Evolutionary conservation across 208 protist species (phyloP), one percentile per base, ranked within the genome.

Genomic region (Leishmania arabica): DNA sequence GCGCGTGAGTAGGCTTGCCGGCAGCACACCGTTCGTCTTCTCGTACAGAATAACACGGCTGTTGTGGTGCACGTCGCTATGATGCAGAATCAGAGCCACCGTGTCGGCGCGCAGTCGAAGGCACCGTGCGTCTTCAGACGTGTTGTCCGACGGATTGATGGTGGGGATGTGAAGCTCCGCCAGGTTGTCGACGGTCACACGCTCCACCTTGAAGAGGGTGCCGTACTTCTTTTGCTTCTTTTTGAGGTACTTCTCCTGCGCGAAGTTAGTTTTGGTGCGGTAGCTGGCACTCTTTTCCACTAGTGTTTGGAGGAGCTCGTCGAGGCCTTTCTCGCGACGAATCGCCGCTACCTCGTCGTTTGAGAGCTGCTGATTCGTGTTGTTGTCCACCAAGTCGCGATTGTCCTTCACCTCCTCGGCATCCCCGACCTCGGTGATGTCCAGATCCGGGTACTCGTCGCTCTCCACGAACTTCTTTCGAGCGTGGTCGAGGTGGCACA

Each of bases 161-260:
- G 92, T 97, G 24, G 93, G 94, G 37, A 95, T 47, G 86, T 97
- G 84, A 66, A 93, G 86, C 78, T 98, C 96, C 13, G 89, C 86
- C 45, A 96, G 34, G 49, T 89, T 93, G 81, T 96, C 95, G 3
- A 91, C 87, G 2, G 89, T 91, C 15, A 95, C 88, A 24, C 85
- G 82, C 79, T 97, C 92, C 24, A 98, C 70, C 85, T 97, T 97
- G 82, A 97, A 97, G 19, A 97, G 83, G 40, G 86, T 90, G 47
- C 90, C 91, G 83, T 97, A 98, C 75, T 96, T 95, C 80, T 96
- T 95, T 81, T 97, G 80, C 84, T 98, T 98, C 82, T 96, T 97
- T 13, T 89, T 92, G 17, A 98, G 82, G 81, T 98, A 98, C 82
- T 98, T 98, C 75, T 98, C 93, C 83, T 98, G 92, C 2, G 95